These are phyloP conservation scores for Kodamaea sp. DNA, from an alignment of 1,139 yeast genomes.

Conservation along the genomic window DNA sequence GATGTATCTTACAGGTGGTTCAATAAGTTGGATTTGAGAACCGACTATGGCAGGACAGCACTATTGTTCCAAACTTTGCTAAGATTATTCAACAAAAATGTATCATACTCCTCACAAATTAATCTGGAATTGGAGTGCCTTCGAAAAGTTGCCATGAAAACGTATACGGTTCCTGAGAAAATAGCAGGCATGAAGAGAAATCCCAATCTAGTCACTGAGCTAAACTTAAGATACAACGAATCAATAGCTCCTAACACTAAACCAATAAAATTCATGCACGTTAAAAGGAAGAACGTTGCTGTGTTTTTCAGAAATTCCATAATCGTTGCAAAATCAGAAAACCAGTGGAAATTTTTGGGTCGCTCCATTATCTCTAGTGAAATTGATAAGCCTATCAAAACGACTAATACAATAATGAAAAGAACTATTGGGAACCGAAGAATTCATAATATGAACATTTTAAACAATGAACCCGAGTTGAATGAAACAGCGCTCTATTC, in stretches of 20 bases:
- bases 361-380: slow-evolving; percentile 29
- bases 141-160: slow-evolving; percentile 24
- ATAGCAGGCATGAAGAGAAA: slow-evolving; percentile 32
- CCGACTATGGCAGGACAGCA: slow-evolving; percentile 31
- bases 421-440: slow-evolving; percentile 27
- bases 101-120: slow-evolving; percentile 6
- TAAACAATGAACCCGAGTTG: slow-evolving; percentile 20
- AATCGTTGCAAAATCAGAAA: slow-evolving; percentile 35
- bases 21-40: slow-evolving; percentile 31
- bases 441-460: slow-evolving; percentile 21
- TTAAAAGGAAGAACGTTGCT: slow-evolving; percentile 17
- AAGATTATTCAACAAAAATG: slow-evolving; percentile 20
- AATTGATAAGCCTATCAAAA: slow-evolving; percentile 22
- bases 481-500: slow-evolving; percentile 28
- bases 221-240: slow-evolving; percentile 35
- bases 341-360: slow-evolving; percentile 43
- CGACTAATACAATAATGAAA: slow-evolving; percentile 22
- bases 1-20: slow-evolving; percentile 37
- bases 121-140: slow-evolving; percentile 26
- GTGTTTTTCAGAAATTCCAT: slow-evolving; percentile 29
- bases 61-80: slow-evolving; percentile 29
- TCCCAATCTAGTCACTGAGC: slow-evolving; percentile 31
- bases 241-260: slow-evolving; percentile 16
- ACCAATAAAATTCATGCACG: slow-evolving; percentile 17
- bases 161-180: slow-evolving; percentile 29